phyloP scores from a whole-genome alignment of 169 alveolate genomes.

The Eimeria necatrix region DNA sequence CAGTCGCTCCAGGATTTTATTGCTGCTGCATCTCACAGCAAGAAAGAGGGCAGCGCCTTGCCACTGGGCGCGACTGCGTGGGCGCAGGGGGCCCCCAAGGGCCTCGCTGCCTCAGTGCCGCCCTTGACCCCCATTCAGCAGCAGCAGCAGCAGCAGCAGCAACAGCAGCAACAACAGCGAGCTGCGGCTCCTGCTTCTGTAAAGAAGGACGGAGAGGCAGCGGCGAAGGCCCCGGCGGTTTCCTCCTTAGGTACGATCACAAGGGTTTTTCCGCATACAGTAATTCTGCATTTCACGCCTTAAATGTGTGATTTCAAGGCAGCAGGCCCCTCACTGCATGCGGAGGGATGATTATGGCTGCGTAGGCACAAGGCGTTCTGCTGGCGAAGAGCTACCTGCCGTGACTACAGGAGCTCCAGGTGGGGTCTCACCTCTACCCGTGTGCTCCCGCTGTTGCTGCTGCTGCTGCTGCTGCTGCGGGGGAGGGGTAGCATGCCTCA shows the following conservation, averaged over 20 bases:
- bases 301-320: too few species aligned
- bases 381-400: constrained; percentile 49
- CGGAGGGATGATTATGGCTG: not conserved
- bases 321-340: not conserved
- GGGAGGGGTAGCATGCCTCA: not conserved
- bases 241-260: not conserved
- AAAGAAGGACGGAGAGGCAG: constrained; percentile 10
- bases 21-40: constrained; percentile 34
- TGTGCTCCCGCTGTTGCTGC: not conserved
- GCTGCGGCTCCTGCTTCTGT: constrained; percentile 2
- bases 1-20: constrained; percentile 59
- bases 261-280: not conserved
- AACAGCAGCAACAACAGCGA: constrained; percentile 16
- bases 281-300: not conserved
- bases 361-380: constrained; percentile 30
- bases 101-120: constrained; percentile 55
- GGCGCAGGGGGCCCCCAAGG: constrained; percentile 72
- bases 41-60: constrained; percentile 21
- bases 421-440: not conserved
- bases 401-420: not conserved
- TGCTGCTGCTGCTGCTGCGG: not conserved
- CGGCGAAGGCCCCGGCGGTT: not conserved
- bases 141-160: constrained; percentile 18
- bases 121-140: constrained; percentile 4
- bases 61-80: constrained; percentile 61